Evolutionary conservation across 208 protist species (phyloP).

Genomic region (Angomonas deanei): DNA sequence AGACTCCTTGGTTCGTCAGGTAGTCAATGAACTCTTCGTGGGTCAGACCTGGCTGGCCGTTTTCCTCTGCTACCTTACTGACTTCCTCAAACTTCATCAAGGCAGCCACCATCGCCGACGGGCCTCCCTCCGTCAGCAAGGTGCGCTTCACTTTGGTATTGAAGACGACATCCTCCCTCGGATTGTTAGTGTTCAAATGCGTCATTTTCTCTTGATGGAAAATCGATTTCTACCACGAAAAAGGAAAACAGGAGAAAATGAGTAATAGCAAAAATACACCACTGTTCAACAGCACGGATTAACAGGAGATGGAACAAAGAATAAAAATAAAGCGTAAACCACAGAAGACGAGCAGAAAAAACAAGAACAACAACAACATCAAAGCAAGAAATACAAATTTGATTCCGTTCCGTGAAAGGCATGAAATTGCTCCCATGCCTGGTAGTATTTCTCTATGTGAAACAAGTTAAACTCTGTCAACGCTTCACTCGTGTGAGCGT

Average conservation of each 20-base stretch:
- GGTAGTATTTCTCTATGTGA: not conserved
- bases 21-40: conserved; percentile 50
- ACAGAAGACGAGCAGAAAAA: conserved; percentile 8
- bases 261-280: not conserved
- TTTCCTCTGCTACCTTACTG: conserved; percentile 20
- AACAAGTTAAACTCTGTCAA: not conserved
- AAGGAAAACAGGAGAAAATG: conserved; percentile 8
- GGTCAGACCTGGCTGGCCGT: conserved; percentile 39
- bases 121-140: conserved; percentile 32
- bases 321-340: conserved; percentile 1
- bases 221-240: not conserved
- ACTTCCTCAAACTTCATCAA: conserved; percentile 52
- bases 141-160: conserved; percentile 58
- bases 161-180: conserved; percentile 67
- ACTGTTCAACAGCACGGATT: not conserved
- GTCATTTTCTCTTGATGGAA: conserved; percentile 5
- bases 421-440: not conserved
- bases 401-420: not conserved
- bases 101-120: conserved; percentile 39
- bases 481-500: not conserved
- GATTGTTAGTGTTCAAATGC: conserved; percentile 56
- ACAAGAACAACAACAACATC: not conserved
- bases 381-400: conserved; percentile 2
- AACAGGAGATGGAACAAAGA: not conserved
- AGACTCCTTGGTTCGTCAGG: conserved; percentile 36